Percentiles rank a stretch among this genome's conserved stretches.
These are phyloP conservation scores for Fusarium tanahbumbuense DNA, from an alignment of 2,329 filamentous ascomycete species.

Conservation along the genomic window DNA sequence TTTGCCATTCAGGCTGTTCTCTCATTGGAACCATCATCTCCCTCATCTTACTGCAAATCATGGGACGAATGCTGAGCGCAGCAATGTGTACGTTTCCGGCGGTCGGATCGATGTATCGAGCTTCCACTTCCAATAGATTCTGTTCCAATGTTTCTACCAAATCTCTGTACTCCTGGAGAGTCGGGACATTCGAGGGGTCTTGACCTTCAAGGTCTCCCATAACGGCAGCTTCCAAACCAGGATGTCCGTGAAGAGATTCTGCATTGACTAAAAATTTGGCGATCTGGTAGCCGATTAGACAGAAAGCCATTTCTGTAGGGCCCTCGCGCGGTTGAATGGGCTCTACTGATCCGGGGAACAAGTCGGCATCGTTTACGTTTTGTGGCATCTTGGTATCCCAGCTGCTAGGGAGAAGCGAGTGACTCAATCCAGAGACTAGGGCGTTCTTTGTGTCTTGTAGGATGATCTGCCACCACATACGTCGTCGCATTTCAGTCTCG, in stretches of 20 bases:
- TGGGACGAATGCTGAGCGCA: constrained; percentile 59
- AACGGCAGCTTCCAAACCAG: constrained; percentile 62
- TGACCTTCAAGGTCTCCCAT: constrained; percentile 54
- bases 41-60: constrained; percentile 62
- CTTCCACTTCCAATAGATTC: constrained; percentile 59
- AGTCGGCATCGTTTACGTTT: constrained; percentile 70
- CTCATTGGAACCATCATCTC: constrained; percentile 61
- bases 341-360: constrained; percentile 65
- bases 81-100: constrained; percentile 65
- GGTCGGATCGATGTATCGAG: constrained; percentile 61
- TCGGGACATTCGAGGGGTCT: constrained; percentile 42
- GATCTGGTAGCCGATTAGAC: constrained; percentile 62
- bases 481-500: constrained; percentile 74
- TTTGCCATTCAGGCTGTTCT: constrained; percentile 61
- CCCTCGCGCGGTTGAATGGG: constrained; percentile 64
- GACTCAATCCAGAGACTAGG: constrained; percentile 67
- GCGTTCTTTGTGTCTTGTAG: constrained; percentile 68
- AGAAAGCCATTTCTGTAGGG: constrained; percentile 71
- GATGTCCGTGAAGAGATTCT: constrained; percentile 55
- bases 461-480: constrained; percentile 75
- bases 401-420: constrained; percentile 61
- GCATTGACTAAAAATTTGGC: constrained; percentile 61
- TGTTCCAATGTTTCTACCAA: constrained; percentile 58
- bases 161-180: constrained; percentile 56
- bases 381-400: constrained; percentile 68